phyloP scores from a whole-genome alignment of 1,139 yeast genomes.

The Kurtzmaniella quercitrusa region DNA sequence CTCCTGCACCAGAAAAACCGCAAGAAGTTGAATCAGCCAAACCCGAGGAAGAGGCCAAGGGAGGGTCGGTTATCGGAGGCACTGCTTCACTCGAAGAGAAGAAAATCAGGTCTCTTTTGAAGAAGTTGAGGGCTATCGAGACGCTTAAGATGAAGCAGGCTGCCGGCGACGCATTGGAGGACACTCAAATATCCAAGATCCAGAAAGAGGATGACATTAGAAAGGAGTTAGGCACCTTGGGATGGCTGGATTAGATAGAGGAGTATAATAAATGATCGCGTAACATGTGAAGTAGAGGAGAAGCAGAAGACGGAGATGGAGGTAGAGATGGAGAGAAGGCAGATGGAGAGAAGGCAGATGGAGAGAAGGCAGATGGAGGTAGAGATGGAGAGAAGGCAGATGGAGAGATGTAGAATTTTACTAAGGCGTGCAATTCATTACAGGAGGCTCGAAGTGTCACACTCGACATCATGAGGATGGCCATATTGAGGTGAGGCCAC shows the following conservation, averaged over 20 bases:
- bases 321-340: too few relatives aligned
- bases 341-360: too few relatives aligned
- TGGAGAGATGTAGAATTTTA: too few relatives aligned
- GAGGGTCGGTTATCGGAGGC: conserved; percentile 51
- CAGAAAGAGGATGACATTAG: conserved; percentile 79
- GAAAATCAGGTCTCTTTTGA: conserved; percentile 83
- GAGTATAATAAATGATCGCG: neutral
- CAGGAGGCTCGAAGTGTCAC: too few relatives aligned
- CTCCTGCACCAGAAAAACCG: conserved; percentile 14
- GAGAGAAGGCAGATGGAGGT: too few relatives aligned
- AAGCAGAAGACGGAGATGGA: too few relatives aligned
- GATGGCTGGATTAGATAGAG: conserved; percentile 49
- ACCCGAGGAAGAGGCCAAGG: conserved; percentile 13
- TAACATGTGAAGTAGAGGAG: too few relatives aligned
- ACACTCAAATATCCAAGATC: conserved; percentile 87
- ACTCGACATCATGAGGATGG: too few relatives aligned
- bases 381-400: too few relatives aligned
- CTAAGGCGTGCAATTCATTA: too few relatives aligned
- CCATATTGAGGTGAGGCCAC: too few relatives aligned
- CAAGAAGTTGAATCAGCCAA: conserved; percentile 15
- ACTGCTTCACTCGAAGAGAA: conserved; percentile 77
- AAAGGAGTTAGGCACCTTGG: conserved; percentile 65
- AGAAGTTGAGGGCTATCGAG: conserved; percentile 92
- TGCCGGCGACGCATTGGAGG: conserved; percentile 81
- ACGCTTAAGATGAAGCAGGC: conserved; percentile 82